A percentile compares a stretch with the other conserved stretches of the same genome.
phyloP scores from a whole-genome alignment of 345 rosid species.

The Xanthoceras sorbifolium region DNA sequence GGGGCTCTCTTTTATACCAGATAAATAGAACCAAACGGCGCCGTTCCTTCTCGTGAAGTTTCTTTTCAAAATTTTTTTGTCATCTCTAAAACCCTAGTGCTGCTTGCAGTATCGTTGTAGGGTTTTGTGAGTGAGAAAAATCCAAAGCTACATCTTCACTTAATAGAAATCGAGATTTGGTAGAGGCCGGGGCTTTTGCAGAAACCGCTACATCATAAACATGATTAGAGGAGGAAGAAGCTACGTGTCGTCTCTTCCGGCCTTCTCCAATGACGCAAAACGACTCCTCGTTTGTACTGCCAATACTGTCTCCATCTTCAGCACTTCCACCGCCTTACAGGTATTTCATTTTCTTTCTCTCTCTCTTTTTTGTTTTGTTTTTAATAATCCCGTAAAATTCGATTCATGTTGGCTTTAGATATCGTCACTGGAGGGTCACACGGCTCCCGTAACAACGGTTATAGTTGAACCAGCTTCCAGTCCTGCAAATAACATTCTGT shows the following conservation, averaged over 20 bases:
- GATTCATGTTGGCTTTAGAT: slow-evolving; percentile 41
- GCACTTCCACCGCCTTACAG: slow-evolving; percentile 81
- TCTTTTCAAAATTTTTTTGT: neutral
- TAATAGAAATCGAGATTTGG: no score
- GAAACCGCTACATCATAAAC: neutral
- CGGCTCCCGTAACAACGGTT: slow-evolving; percentile 69
- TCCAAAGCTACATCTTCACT: neutral
- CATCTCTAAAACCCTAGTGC: slow-evolving; percentile 1
- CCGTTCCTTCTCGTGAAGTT: no score
- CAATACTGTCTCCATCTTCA: slow-evolving; percentile 74
- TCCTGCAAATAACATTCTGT: slow-evolving; percentile 56
- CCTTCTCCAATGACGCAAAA: slow-evolving; percentile 92
- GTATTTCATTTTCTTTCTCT: slow-evolving; percentile 28
- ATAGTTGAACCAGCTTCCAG: slow-evolving; percentile 65
- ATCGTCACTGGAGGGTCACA: slow-evolving; percentile 78
- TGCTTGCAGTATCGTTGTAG: neutral
- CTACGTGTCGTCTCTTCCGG: slow-evolving; percentile 70
- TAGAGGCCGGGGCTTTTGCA: neutral
- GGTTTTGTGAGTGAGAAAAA: neutral
- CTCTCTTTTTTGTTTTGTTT: neutral
- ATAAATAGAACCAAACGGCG: no score
- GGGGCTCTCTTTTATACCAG: no score
- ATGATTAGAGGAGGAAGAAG: slow-evolving; percentile 87
- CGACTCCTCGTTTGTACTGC: slow-evolving; percentile 80
- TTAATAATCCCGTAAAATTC: no score